Evolutionary conservation across 2,329 filamentous ascomycete species (phyloP).

Genomic region (Dactylellina leptospora): DNA sequence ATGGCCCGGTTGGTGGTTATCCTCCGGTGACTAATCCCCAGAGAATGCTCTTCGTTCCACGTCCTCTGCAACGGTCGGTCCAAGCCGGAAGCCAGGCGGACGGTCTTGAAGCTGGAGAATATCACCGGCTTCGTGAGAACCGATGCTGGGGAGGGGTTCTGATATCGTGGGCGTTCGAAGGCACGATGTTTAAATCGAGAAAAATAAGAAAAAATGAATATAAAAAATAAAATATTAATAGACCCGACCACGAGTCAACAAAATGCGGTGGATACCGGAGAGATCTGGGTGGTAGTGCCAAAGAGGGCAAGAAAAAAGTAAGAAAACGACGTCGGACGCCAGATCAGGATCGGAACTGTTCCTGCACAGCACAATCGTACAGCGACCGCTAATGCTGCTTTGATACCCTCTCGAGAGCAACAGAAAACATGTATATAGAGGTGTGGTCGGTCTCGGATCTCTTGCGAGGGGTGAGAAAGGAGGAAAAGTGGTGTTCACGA

Average conservation of each 20-base stretch:
- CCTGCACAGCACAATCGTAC: constrained; percentile 46
- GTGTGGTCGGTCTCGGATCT: constrained; percentile 53
- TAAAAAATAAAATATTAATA: constrained; percentile 49
- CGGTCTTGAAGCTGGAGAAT: constrained; percentile 7
- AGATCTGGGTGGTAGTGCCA: constrained; percentile 52
- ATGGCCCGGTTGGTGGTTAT: constrained; percentile 26
- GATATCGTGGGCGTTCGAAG: constrained; percentile 34
- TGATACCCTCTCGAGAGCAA: constrained; percentile 20
- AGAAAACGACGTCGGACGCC: constrained; percentile 31
- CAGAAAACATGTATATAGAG: constrained; percentile 24
- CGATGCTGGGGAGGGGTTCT: constrained; percentile 39
- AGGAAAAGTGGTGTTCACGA: constrained; percentile 51
- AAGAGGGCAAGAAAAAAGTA: constrained; percentile 52
- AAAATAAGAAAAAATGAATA: constrained; percentile 52
- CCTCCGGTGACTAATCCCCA: constrained; percentile 48
- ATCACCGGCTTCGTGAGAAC: constrained; percentile 12
- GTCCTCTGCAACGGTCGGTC: constrained; percentile 14
- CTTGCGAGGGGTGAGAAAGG: constrained; percentile 52
- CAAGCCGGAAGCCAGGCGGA: constrained; percentile 19
- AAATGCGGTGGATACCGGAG: constrained; percentile 50
- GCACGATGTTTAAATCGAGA: constrained; percentile 30
- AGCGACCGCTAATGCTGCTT: constrained; percentile 5
- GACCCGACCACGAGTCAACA: constrained; percentile 49
- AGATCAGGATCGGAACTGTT: constrained; percentile 51
- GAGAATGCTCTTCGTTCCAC: not conserved